Percentiles rank a stretch among this genome's conserved stretches.
phyloP scores from a whole-genome alignment of 1,284 basidiomycete species.

The Xanthoconium separans region DNA sequence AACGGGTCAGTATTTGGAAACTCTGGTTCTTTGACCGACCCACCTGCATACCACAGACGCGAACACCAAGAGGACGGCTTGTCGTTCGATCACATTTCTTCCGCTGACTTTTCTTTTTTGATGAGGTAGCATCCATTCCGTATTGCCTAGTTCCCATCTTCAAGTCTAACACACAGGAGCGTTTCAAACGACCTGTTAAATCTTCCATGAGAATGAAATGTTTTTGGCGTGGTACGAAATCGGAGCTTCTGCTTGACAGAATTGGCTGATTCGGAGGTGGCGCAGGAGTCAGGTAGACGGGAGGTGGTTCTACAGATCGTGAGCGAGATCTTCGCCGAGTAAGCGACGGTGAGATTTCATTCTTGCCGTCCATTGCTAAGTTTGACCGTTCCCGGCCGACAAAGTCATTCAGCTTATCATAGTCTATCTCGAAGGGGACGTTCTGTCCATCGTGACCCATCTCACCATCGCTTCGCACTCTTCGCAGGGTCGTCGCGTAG shows the following conservation, averaged over 20 bases:
- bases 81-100: conserved; percentile 98
- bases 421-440: conserved; percentile 52
- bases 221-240: conserved; percentile 78
- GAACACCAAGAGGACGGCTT: conserved; percentile 85
- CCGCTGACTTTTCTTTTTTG: conserved; percentile 96
- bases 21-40: conserved; percentile 30
- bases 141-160: conserved; percentile 99
- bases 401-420: conserved; percentile 28
- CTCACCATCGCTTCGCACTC: conserved; percentile 61
- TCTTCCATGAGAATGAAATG: conserved; percentile 99
- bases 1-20: conserved; percentile 9
- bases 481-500: conserved; percentile 45
- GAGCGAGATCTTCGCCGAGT: conserved; percentile 56
- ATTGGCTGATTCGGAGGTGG: conserved; percentile 25
- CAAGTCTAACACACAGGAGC: conserved; percentile 94
- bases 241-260: conserved; percentile 34
- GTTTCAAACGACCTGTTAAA: conserved; percentile 90
- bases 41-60: conserved; percentile 99
- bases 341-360: conserved; percentile 28
- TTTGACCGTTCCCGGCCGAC: conserved; percentile 26
- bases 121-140: conserved; percentile 89
- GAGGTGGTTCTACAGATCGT: conserved; percentile 44
- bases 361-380: conserved; percentile 21
- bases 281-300: conserved; percentile 12
- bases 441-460: conserved; percentile 34